Percentiles rank a stretch among this genome's conserved stretches.
Conservation (phyloP, 352 stramenopile genomes). For the Pythium dissimile region DNA sequence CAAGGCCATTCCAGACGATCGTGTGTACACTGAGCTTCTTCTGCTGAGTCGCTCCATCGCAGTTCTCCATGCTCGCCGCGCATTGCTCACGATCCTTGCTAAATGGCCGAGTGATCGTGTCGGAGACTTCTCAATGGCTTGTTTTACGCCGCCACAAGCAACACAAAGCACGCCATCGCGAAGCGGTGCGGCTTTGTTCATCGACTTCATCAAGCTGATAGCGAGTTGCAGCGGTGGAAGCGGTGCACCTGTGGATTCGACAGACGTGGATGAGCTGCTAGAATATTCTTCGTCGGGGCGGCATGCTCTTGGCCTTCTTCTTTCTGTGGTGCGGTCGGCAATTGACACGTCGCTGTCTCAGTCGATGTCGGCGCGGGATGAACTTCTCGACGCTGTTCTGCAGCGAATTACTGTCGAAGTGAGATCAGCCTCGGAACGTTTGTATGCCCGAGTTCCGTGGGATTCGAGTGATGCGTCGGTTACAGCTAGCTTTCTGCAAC, state of each 20-base stretch:
- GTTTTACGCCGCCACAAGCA: slow-evolving; percentile 31
- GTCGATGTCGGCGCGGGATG: slow-evolving; percentile 6
- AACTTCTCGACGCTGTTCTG: slow-evolving; percentile 52
- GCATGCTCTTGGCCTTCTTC: slow-evolving; percentile 10
- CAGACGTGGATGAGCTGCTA: slow-evolving; percentile 12
- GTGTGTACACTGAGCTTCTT: slow-evolving; percentile 74
- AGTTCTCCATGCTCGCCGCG: slow-evolving; percentile 74
- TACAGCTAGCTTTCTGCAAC: slow-evolving; percentile 65
- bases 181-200: slow-evolving; percentile 45
- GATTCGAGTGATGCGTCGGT: slow-evolving; percentile 68
- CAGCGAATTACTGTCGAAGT: slow-evolving; percentile 62
- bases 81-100: slow-evolving; percentile 69
- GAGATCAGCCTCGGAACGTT: slow-evolving; percentile 57
- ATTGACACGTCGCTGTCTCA: slow-evolving; percentile 17
- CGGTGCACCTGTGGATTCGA: slow-evolving; percentile 6
- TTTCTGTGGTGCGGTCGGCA: slow-evolving; percentile 16
- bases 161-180: background rate
- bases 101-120: slow-evolving; percentile 68
- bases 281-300: slow-evolving; percentile 22
- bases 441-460: slow-evolving; percentile 84
- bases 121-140: slow-evolving; percentile 50
- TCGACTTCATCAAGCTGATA: slow-evolving; percentile 85
- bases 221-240: slow-evolving; percentile 51
- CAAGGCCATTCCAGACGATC: slow-evolving; percentile 74
- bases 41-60: slow-evolving; percentile 73